Percentiles rank a stretch among this genome's conserved stretches.
These are phyloP conservation scores for Moesziomyces parantarcticus DNA, from an alignment of 1,284 basidiomycete genomes.

Conservation along the genomic window DNA sequence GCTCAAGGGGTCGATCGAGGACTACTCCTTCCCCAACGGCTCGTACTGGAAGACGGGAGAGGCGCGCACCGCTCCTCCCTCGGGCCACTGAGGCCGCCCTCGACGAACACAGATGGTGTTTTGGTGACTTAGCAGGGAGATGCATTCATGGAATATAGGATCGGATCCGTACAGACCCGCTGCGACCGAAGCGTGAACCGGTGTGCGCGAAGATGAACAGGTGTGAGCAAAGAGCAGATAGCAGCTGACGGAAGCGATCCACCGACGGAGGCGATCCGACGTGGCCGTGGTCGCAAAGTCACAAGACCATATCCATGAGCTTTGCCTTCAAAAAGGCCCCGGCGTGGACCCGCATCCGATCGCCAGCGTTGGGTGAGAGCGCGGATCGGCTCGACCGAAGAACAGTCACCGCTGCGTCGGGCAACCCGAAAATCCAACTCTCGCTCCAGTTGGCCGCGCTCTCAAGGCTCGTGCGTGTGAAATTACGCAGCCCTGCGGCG, in stretches of 20 bases:
- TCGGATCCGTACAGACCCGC: neutral
- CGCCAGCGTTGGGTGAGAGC: neutral
- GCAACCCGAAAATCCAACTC: too few relatives aligned
- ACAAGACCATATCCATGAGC: neutral
- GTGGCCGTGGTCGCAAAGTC: neutral
- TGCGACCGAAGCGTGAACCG: neutral
- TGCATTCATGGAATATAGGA: neutral
- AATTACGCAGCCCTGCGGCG: conserved; percentile 9
- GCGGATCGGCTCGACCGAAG: neutral
- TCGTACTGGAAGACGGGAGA: conserved; percentile 68
- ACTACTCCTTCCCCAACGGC: conserved; percentile 69
- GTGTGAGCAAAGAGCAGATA: neutral
- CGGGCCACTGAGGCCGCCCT: conserved; percentile 23
- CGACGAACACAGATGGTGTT: too few relatives aligned
- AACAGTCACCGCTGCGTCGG: neutral
- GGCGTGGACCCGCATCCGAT: neutral
- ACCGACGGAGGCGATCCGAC: too few relatives aligned
- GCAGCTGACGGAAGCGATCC: too few relatives aligned
- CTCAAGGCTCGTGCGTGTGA: neutral
- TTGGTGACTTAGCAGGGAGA: too few relatives aligned
- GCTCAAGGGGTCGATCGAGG: conserved; percentile 69
- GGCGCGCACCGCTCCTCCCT: conserved; percentile 44
- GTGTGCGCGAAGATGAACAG: neutral
- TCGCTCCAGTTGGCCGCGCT: neutral
- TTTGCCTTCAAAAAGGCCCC: too few relatives aligned